A percentile compares a stretch with the other conserved stretches of the same genome.
phyloP scores from a whole-genome alignment of 2,329 filamentous ascomycete species.

The Aspergillus ustus region DNA sequence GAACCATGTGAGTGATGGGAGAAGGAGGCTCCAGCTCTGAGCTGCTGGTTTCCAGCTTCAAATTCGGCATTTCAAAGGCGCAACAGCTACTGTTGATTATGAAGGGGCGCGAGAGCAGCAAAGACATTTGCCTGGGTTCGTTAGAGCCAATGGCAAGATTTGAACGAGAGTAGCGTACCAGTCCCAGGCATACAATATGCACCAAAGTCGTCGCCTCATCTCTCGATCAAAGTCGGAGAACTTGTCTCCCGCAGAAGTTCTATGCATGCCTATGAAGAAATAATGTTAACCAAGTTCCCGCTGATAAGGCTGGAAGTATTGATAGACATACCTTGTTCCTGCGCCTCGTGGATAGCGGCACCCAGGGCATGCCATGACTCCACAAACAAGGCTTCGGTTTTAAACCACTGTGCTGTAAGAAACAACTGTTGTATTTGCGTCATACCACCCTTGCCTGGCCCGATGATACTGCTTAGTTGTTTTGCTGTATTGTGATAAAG shows the following conservation, averaged over 20 bases:
- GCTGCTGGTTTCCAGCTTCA: slow-evolving; percentile 40
- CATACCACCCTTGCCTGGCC: slow-evolving; percentile 50
- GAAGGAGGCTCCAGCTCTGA: slow-evolving; percentile 45
- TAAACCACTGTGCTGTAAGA: slow-evolving; percentile 53
- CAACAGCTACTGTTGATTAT: slow-evolving; percentile 50
- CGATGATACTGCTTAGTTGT: slow-evolving; percentile 48
- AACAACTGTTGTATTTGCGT: slow-evolving; percentile 57
- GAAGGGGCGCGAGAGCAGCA: slow-evolving; percentile 50
- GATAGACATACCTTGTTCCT: slow-evolving; percentile 51
- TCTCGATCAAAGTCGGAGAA: slow-evolving; percentile 53
- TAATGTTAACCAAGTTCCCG: not conserved
- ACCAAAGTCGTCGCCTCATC: slow-evolving; percentile 54
- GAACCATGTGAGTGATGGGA: slow-evolving; percentile 49
- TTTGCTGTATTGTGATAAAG: slow-evolving; percentile 50
- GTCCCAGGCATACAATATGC: slow-evolving; percentile 54
- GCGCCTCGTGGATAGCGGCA: slow-evolving; percentile 52
- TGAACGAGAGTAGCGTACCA: slow-evolving; percentile 41
- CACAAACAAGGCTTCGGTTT: slow-evolving; percentile 52
- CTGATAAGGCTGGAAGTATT: not conserved
- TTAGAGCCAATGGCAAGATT: slow-evolving; percentile 1
- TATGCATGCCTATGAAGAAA: slow-evolving; percentile 37
- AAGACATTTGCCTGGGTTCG: slow-evolving; percentile 45
- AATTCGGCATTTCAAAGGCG: slow-evolving; percentile 46
- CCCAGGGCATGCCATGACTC: slow-evolving; percentile 56
- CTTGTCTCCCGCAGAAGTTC: slow-evolving; percentile 39